phyloP scores from a whole-genome alignment of 2,329 filamentous ascomycete species.

The Oidium heveae region DNA sequence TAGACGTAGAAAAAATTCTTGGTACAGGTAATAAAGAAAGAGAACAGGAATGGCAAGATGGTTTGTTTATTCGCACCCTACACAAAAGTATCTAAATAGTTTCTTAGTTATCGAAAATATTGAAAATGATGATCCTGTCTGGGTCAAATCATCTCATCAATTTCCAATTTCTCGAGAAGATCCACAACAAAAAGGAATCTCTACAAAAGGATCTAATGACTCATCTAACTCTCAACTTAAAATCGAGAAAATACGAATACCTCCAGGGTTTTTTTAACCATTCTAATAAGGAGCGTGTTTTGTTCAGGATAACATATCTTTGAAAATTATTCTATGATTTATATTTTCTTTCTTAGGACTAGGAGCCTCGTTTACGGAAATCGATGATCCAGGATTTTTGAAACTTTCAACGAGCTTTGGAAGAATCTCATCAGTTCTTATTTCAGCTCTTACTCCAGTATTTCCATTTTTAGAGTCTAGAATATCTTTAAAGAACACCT shows the following conservation, averaged over 20 bases:
- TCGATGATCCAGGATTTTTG: slow-evolving; percentile 6
- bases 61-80: slow-evolving; percentile 20
- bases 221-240: background rate
- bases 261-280: background rate
- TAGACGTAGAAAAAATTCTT: slow-evolving; percentile 63
- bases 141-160: no score
- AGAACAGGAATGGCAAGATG: slow-evolving; percentile 74
- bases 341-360: no score
- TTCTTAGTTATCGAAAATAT: no score
- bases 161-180: no score
- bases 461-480: slow-evolving; percentile 24
- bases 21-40: slow-evolving; percentile 51
- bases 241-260: background rate
- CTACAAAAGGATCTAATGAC: no score
- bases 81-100: background rate
- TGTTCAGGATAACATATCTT: no score
- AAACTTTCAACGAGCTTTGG: slow-evolving; percentile 29
- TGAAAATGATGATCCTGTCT: no score
- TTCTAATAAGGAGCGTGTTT: background rate
- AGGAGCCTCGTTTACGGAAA: no score
- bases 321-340: no score
- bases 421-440: slow-evolving; percentile 30
- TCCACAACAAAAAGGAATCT: no score
- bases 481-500: slow-evolving; percentile 37
- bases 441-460: slow-evolving; percentile 28